Conservation (phyloP, 108 stramenopile species). For the Nitzschia sp. region DNA sequence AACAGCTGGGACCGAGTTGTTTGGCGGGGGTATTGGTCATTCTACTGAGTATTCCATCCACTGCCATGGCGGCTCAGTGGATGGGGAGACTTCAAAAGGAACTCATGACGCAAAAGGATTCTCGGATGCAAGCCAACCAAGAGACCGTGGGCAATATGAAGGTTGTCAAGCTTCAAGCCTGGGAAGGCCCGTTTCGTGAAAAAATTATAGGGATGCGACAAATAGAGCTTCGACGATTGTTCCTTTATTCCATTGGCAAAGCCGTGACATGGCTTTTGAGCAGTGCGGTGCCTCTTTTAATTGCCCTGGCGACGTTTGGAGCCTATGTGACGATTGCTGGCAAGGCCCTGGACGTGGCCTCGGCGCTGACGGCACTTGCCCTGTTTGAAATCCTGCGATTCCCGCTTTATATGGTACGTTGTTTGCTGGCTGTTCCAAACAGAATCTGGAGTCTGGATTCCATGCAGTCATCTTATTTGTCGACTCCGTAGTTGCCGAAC, state of each 20-base stretch:
- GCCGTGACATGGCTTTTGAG: conserved; percentile 40
- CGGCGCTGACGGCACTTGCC: conserved; percentile 73
- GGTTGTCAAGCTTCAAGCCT: conserved; percentile 90
- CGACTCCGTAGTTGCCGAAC: neutral
- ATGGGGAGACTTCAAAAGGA: conserved; percentile 65
- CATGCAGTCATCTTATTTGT: neutral
- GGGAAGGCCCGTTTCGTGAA: conserved; percentile 71
- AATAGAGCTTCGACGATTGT: conserved; percentile 60
- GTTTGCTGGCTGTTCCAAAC: neutral
- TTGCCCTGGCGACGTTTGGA: conserved; percentile 84
- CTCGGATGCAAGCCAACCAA: conserved; percentile 73
- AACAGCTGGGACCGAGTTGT: conserved; percentile 70
- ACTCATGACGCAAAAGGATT: conserved; percentile 78
- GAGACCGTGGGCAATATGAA: conserved; percentile 85
- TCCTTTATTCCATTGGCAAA: conserved; percentile 43
- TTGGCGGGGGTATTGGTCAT: conserved; percentile 86
- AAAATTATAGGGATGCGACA: conserved; percentile 51
- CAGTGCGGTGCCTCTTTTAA: conserved; percentile 67
- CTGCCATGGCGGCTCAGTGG: conserved; percentile 56
- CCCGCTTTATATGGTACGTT: conserved; percentile 92
- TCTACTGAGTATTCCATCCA: conserved; percentile 76
- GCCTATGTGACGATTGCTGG: conserved; percentile 63
- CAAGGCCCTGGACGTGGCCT: conserved; percentile 76
- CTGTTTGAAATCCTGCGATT: conserved; percentile 96
- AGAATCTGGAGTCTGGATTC: too few relatives aligned